Percentiles rank a stretch among this genome's conserved stretches.
phyloP scores from a whole-genome alignment of 2,329 filamentous ascomycete genomes.

The Cryphonectria parasitica region DNA sequence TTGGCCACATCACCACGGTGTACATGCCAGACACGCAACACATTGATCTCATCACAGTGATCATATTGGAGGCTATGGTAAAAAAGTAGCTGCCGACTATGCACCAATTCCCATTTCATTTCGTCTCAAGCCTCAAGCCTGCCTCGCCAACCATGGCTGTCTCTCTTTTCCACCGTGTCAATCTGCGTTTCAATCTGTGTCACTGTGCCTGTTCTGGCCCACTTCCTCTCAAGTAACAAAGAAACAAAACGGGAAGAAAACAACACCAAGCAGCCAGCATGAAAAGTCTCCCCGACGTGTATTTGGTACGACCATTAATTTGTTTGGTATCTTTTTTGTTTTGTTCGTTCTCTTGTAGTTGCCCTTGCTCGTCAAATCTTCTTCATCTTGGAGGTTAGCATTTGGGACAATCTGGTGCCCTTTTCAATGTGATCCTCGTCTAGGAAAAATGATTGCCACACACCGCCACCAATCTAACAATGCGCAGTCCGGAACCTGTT shows the following conservation, averaged over 20 bases:
- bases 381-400: background rate
- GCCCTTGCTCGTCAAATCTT: slow-evolving; percentile 10
- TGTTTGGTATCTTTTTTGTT: slow-evolving; percentile 2
- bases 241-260: background rate
- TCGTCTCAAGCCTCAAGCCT: background rate
- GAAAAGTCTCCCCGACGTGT: background rate
- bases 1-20: too few species aligned
- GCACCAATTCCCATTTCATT: background rate
- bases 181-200: slow-evolving; percentile 14
- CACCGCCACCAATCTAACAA: slow-evolving; percentile 9
- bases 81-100: background rate
- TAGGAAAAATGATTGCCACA: slow-evolving; percentile 4
- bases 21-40: background rate
- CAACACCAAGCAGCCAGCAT: background rate
- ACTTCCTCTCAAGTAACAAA: background rate
- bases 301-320: slow-evolving; percentile 5
- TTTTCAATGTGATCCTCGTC: slow-evolving; percentile 14
- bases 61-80: background rate
- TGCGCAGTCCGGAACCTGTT: slow-evolving; percentile 7
- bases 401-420: slow-evolving; percentile 10
- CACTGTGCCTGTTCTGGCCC: background rate
- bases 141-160: background rate
- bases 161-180: slow-evolving; percentile 16
- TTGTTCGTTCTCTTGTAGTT: background rate
- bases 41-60: background rate